Evolutionary conservation across 208 protist genomes (phyloP), one percentile per base, ranked within the genome.

Genomic region (Phytomonas serpens): DNA sequence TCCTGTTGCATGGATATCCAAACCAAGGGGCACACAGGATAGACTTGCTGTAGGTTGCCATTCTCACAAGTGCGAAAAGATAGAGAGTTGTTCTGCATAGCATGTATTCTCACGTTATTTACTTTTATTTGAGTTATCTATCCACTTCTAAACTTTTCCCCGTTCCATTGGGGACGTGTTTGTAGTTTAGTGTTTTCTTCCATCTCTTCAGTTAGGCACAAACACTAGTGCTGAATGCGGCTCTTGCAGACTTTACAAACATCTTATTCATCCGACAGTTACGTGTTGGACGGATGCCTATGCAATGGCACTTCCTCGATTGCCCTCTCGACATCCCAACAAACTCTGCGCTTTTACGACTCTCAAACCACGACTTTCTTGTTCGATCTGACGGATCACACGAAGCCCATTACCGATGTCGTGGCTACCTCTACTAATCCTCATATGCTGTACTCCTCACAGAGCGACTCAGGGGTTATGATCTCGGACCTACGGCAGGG

Each of bases 381-480:
- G 29, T 75, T 61, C 2, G 85, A 86, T 23, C 64, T 94, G 7
- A 61, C 70, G 40, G 79, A 89, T 4, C 89, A 94, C 82, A 94
- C 80, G 7, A 73, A 80, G 52, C 75, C 76, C 33, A 88, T 94
- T 64, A 79, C 69, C 19, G 89, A 92, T 69, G 70, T 94, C 14
- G 79, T 83, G 47, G 31, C 81, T 4, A 80, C 80, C 0, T 63
- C 81, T 2, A 75, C 87, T 0, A 73, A 84, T 64, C 87, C 85
- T 23, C 74, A 65, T 64, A 23, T 88, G 11, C 77, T 92, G 27
- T 92, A 84, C 76, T 90, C 84, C 16, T 77, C 80, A 51, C 90
- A 95, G 80, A 78, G 81, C 64, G 90, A 95, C 77, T 82, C 81
- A 13, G 90, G 90, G 6, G 90, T 95, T 37, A 90, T 93, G 87